phyloP scores from a whole-genome alignment of 78 protist species.

The Bodo saltans region DNA sequence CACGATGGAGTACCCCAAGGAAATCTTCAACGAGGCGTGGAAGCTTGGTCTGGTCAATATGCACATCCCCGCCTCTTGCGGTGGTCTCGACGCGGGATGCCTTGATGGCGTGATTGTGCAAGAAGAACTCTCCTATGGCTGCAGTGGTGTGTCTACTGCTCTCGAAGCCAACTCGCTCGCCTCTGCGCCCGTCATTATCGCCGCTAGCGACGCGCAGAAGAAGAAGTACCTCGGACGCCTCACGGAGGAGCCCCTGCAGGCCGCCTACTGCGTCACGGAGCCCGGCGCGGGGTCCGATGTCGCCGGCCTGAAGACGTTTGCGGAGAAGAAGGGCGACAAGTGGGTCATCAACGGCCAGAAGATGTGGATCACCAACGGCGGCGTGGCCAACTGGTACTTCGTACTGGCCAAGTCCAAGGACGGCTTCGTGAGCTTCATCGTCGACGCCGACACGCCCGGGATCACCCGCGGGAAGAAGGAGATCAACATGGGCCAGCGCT shows the following conservation, averaged over 20 bases:
- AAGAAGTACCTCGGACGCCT: conserved; percentile 48
- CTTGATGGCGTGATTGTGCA: conserved; percentile 26
- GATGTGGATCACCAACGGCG: conserved; percentile 89
- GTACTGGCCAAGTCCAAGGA: conserved; percentile 41
- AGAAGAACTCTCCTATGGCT: conserved; percentile 50
- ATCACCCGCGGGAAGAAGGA: conserved; percentile 25
- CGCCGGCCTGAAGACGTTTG: conserved; percentile 72
- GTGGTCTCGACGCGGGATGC: conserved; percentile 35
- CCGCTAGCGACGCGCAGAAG: conserved; percentile 46
- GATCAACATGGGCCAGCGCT: conserved; percentile 64
- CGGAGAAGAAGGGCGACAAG: conserved; percentile 62
- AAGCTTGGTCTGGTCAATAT: conserved; percentile 37
- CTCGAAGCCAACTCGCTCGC: conserved; percentile 49
- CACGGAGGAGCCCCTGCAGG: conserved; percentile 37
- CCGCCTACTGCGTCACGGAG: conserved; percentile 62
- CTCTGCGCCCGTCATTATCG: conserved; percentile 44
- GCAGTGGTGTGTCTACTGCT: conserved; percentile 47
- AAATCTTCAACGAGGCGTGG: conserved; percentile 35
- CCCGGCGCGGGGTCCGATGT: conserved; percentile 88
- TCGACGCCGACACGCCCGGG: conserved; percentile 32
- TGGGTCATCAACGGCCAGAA: conserved; percentile 68
- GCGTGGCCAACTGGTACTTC: conserved; percentile 71
- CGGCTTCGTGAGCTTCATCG: conserved; percentile 27
- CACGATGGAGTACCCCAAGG: conserved; percentile 35
- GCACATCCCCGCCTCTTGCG: conserved; percentile 42